phyloP scores from a whole-genome alignment of 805 yeast species.

The Ogataea trehalophila region DNA sequence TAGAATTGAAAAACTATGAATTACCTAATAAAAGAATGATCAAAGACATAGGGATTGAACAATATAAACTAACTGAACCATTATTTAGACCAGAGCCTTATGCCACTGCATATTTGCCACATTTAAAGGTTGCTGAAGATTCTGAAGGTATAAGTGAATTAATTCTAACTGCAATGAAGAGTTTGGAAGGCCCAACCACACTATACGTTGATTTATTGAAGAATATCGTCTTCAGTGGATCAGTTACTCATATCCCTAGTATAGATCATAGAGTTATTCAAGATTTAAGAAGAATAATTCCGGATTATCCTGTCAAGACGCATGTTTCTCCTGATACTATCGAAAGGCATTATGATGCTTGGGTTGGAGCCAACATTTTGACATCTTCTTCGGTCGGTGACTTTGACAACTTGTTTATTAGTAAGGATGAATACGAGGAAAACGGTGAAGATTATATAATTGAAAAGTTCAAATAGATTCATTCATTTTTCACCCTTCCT shows the following conservation, averaged over 20 bases:
- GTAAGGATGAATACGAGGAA: conserved; percentile 63
- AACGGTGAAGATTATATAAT: conserved; percentile 45
- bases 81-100: conserved; percentile 53
- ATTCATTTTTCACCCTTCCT: no score
- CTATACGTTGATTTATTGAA: conserved; percentile 36
- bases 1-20: conserved; percentile 45
- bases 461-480: conserved; percentile 38
- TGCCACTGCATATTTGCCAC: neutral
- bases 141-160: conserved; percentile 47
- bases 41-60: conserved; percentile 44
- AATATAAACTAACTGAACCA: conserved; percentile 57
- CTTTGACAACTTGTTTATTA: conserved; percentile 53
- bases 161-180: conserved; percentile 39
- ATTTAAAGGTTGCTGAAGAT: conserved; percentile 36
- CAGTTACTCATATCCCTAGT: conserved; percentile 50
- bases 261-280: conserved; percentile 49
- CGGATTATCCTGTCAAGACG: conserved; percentile 41
- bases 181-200: conserved; percentile 40
- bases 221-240: conserved; percentile 58
- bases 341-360: conserved; percentile 56
- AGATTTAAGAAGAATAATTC: conserved; percentile 52
- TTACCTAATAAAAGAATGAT: conserved; percentile 51
- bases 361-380: conserved; percentile 73
- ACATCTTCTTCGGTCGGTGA: conserved; percentile 48
- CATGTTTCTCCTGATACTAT: conserved; percentile 35